Conservation (phyloP, 2,329 filamentous ascomycete genomes). For the Cadophora malorum region DNA sequence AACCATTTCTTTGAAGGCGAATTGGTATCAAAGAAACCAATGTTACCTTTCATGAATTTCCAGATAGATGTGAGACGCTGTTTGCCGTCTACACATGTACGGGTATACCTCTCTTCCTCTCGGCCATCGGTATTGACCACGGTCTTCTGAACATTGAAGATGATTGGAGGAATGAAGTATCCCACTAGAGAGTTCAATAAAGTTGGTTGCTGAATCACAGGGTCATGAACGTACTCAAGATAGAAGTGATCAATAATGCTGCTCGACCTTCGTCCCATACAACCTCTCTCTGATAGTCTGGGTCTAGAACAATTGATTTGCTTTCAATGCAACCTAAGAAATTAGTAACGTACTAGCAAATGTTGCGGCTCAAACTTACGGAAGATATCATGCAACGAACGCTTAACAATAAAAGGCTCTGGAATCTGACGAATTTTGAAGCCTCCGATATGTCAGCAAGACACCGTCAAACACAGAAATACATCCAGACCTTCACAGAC, state of each 20-base stretch:
- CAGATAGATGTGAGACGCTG: slow-evolving; percentile 54
- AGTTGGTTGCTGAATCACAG: neutral
- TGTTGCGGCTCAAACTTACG: slow-evolving; percentile 28
- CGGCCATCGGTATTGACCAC: slow-evolving; percentile 29
- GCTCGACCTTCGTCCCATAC: slow-evolving; percentile 51
- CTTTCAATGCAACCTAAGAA: slow-evolving; percentile 41
- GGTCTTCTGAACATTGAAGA: slow-evolving; percentile 49
- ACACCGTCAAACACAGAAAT: neutral
- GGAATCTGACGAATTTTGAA: slow-evolving; percentile 43
- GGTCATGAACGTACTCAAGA: slow-evolving; percentile 38
- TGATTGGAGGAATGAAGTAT: slow-evolving; percentile 54
- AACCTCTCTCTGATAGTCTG: slow-evolving; percentile 54
- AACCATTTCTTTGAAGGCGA: slow-evolving; percentile 51
- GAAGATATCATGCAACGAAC: slow-evolving; percentile 36
- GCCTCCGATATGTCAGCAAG: slow-evolving; percentile 25
- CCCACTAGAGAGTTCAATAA: slow-evolving; percentile 37
- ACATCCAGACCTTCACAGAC: slow-evolving; percentile 39
- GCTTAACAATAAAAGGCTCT: slow-evolving; percentile 37
- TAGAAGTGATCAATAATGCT: slow-evolving; percentile 42
- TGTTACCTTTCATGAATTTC: slow-evolving; percentile 52
- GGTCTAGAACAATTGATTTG: slow-evolving; percentile 50
- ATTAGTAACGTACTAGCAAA: slow-evolving; percentile 12
- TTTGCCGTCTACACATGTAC: slow-evolving; percentile 55
- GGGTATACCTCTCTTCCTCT: slow-evolving; percentile 34
- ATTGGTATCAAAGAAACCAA: slow-evolving; percentile 51